Evolutionary conservation across 2,329 filamentous ascomycete genomes (phyloP).

Genomic region (Aspergillus quadricinctus): DNA sequence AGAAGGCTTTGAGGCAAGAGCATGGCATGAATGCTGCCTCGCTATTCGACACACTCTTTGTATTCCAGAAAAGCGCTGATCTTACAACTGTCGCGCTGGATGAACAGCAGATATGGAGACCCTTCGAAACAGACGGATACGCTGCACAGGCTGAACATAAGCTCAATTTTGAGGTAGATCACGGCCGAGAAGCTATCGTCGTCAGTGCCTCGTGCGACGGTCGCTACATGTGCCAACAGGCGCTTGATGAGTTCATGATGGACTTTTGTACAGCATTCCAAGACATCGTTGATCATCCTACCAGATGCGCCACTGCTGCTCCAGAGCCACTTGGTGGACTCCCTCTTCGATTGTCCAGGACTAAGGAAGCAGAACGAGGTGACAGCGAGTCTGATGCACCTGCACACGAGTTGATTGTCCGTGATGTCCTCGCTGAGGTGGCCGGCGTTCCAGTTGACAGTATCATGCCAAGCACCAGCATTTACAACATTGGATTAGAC

Average conservation of each 20-base stretch:
- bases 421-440: slow-evolving; percentile 20
- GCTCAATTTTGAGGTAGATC: slow-evolving; percentile 28
- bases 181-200: slow-evolving; percentile 17
- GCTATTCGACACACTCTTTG: slow-evolving; percentile 50
- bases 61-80: slow-evolving; percentile 44
- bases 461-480: slow-evolving; percentile 24
- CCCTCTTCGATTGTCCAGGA: slow-evolving; percentile 13
- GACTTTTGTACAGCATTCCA: slow-evolving; percentile 18
- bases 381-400: slow-evolving; percentile 3
- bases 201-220: slow-evolving; percentile 19
- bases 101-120: slow-evolving; percentile 20
- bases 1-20: slow-evolving; percentile 42
- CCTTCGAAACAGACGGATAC: slow-evolving; percentile 18
- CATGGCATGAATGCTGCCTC: slow-evolving; percentile 25
- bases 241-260: slow-evolving; percentile 13
- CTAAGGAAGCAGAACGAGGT: neutral
- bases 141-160: slow-evolving; percentile 26
- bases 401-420: slow-evolving; percentile 15
- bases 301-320: slow-evolving; percentile 18
- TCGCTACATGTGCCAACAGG: slow-evolving; percentile 16
- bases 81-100: slow-evolving; percentile 5
- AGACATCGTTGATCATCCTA: slow-evolving; percentile 27
- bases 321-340: slow-evolving; percentile 19
- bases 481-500: slow-evolving; percentile 29
- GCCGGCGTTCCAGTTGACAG: slow-evolving; percentile 16